These are phyloP conservation scores for Pseudevernia furfuracea DNA, from an alignment of 495 filamentous ascomycete species.

Conservation along the genomic window DNA sequence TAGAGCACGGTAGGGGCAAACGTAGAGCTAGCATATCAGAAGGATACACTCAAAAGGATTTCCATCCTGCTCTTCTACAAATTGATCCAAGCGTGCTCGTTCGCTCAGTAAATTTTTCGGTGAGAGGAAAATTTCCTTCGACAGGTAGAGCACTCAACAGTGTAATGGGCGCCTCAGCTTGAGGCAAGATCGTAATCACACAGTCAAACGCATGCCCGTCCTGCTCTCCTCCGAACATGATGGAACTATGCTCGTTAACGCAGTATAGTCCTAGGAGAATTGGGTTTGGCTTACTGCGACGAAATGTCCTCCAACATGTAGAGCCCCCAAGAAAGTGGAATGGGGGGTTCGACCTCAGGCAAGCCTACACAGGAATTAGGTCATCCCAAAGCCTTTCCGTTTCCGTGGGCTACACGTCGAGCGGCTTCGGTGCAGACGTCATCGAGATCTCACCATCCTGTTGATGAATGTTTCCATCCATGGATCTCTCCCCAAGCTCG, in stretches of 20 bases:
- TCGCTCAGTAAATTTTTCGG: not conserved
- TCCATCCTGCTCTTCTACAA: not conserved
- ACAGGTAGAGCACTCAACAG: not conserved
- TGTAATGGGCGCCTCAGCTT: not conserved
- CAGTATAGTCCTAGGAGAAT: not conserved
- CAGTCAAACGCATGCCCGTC: not conserved
- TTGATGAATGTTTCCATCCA: not conserved
- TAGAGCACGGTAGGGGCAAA: not conserved
- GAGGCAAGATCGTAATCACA: not conserved
- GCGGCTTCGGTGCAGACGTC: not conserved
- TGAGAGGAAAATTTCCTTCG: not conserved
- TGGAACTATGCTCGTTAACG: not conserved
- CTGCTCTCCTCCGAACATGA: not conserved
- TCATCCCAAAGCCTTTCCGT: not conserved
- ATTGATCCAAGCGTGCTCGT: not conserved
- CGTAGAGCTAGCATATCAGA: not conserved
- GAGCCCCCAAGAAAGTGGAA: not conserved
- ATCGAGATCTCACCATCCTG: not conserved
- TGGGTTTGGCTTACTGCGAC: not conserved
- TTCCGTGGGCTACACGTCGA: not conserved
- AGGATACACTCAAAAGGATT: not conserved
- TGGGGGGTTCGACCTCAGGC: not conserved
- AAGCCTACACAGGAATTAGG: not conserved
- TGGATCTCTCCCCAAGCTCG: too few relatives aligned
- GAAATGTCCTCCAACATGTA: not conserved